Evolutionary conservation across 352 stramenopile genomes (phyloP), one percentile per base, ranked within the genome.

Genomic region (Elongisporangium anandrum): DNA sequence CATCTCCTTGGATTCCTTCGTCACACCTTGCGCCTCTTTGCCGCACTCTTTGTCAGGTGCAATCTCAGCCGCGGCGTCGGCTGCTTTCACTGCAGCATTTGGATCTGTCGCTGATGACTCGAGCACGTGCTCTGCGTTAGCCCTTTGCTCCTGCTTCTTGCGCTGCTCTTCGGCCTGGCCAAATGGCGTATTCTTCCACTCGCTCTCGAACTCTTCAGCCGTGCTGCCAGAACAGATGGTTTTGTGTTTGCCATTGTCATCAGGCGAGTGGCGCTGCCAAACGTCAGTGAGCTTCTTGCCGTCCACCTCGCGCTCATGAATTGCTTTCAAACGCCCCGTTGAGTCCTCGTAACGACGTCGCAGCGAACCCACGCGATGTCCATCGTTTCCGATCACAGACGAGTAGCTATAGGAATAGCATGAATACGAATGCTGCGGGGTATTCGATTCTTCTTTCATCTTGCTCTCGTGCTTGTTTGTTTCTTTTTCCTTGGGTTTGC

Each of bases 261-360:
- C 54, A 38, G 66, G 67, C 23, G 69, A 51, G 22, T 69, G 63
- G 16, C 74, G 73, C n/a, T 70, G 24, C 84, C 84, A 94, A 39
- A 73, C 53, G 21, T 66, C 75, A 50, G 74, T 78, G 23, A 94
- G 20, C 26, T 81, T 87, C 61, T 87, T 90, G 13, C 63, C 81
- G 48, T 80, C 73, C 20, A 94, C 76, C 50, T 81, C 63, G 13
- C 85, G 85, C 54, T 92, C 78, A 49, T 92, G 85, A 7, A 69
- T 62, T 2, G 81, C 85, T 63, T 92, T 94, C 26, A 94, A 54
- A 4, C 75, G 70, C 0, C 81, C 85, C 12, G 70, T 79, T 34
- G 85, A 90, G 59, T 94, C 84, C 50, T 94, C 80, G 53, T 94
- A 94, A 50, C 81, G 81, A 21, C 81, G 81, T 50, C 84, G 84